Percentiles rank a stretch among this genome's conserved stretches.
Evolutionary conservation across 1,139 yeast species (phyloP).

Genomic region (Taphrina communis): DNA sequence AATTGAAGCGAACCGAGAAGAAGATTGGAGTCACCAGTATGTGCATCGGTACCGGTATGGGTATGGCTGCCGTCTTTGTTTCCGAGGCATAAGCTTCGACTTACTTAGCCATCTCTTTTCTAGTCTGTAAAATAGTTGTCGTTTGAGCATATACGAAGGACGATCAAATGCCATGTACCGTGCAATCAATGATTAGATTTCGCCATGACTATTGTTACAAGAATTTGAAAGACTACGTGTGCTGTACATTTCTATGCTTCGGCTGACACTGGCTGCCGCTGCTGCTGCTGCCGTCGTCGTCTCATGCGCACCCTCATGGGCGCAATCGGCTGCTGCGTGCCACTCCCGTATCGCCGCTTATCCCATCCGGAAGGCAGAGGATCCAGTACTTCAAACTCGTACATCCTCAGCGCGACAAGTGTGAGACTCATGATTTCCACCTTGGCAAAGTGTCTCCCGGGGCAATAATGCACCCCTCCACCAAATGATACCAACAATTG

Average conservation of each 20-base stretch:
- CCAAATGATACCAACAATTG: background rate
- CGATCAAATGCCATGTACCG: background rate
- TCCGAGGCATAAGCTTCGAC: conserved; percentile 11
- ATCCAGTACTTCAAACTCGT: background rate
- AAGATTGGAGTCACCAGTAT: conserved; percentile 89
- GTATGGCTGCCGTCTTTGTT: conserved; percentile 66
- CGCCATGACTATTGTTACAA: too few species aligned
- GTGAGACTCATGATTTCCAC: conserved; percentile 7
- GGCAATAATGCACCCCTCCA: conserved; percentile 20
- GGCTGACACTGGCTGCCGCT: too few species aligned
- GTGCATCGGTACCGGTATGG: conserved; percentile 99
- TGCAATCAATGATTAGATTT: too few species aligned
- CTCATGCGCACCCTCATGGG: conserved; percentile 1
- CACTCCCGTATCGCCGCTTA: conserved; percentile 1
- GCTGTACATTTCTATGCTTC: background rate
- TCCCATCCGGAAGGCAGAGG: conserved; percentile 10
- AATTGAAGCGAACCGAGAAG: conserved; percentile 68
- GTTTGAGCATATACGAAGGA: background rate
- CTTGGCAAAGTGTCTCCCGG: conserved; percentile 18
- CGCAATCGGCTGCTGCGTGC: conserved; percentile 17
- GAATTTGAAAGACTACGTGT: too few species aligned
- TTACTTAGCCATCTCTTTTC: too few species aligned
- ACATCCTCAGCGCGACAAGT: background rate
- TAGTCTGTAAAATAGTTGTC: conserved; percentile 4
- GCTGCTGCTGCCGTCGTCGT: background rate